A percentile compares a stretch with the other conserved stretches of the same genome.
phyloP scores from a whole-genome alignment of 306 rosid genomes.

The Adenanthera pavonina region DNA sequence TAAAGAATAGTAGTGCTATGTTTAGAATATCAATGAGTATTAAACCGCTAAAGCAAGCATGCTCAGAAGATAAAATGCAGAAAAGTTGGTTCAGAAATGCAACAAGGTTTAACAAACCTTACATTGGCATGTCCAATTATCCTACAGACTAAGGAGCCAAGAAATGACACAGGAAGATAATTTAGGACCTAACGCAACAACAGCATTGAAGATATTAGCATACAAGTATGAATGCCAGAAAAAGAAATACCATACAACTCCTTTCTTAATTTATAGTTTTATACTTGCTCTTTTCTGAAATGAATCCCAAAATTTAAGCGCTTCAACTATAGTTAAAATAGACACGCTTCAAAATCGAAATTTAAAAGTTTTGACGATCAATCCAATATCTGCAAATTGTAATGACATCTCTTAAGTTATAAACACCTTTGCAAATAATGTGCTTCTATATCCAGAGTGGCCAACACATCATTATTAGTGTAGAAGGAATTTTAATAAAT shows the following conservation, averaged over 20 bases:
- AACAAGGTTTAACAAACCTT: slow-evolving; percentile 27
- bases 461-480: slow-evolving; percentile 8
- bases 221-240: slow-evolving; percentile 5
- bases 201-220: not conserved
- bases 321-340: not conserved
- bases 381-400: not conserved
- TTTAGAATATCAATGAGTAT: slow-evolving; percentile 14
- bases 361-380: not conserved
- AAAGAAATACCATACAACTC: slow-evolving; percentile 7
- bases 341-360: not conserved
- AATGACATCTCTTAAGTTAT: not conserved
- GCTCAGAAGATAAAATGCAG: not conserved
- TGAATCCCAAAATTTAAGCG: slow-evolving; percentile 7
- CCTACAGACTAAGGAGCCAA: not conserved
- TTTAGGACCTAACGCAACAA: not conserved
- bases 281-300: not conserved
- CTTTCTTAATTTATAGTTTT: slow-evolving; percentile 4
- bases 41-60: not conserved
- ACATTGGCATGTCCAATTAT: not conserved
- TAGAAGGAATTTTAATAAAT: not conserved
- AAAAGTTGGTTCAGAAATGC: slow-evolving; percentile 26
- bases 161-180: not conserved
- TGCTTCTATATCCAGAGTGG: not conserved
- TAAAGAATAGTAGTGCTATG: not conserved
- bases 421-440: not conserved